Evolutionary conservation across 257 asterid species (phyloP), one percentile per base, ranked within the genome.

Genomic region (Nicotiana tomentosiformis): DNA sequence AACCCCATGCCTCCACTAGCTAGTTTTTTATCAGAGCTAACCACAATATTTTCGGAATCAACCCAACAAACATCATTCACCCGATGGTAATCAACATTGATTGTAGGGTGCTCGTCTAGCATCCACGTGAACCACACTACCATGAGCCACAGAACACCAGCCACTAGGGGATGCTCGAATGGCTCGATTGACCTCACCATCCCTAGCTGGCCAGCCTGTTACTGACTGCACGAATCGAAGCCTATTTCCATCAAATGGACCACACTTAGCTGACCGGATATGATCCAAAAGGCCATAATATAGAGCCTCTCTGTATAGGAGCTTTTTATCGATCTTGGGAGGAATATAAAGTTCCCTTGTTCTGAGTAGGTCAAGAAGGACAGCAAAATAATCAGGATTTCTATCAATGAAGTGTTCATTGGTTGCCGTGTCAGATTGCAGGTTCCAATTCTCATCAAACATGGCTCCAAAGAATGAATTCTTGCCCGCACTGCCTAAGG

Each of bases 91-190:
- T 95, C 96, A 56, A 93, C 94, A 83, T 83, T 90, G 8, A 93
- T 86, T 0, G 96, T 91, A 37, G 94, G 92, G 39, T 89, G 93
- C 83, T 93, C 97, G 29, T 93, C 95, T 30, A 95, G 83, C 94
- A 90, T 93, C 98, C 98, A 95, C 95, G 56, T 90, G 98, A 68
- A 93, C 97, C 92, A 95, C 85, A 65, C 93, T 90, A 2, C 51
- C 98, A 35, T 92, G 96, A 5, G 96, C 96, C 80, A 95, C 96
- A 66, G 96, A 93, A 78, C 96, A 93, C 9, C 98, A 95, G 1
- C 98, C 98, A 77, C 90, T 95, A 0, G 96, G 96, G 0, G 96
- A 92, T 0, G 98, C 98, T 77, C 98, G 88, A 58, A 95, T 93
- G 70, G 95, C 96, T 8, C 4, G 2, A 0, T 96, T 92, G 2